Conservation (phyloP, 1,284 basidiomycete species). For the Wallemia mellicola region DNA sequence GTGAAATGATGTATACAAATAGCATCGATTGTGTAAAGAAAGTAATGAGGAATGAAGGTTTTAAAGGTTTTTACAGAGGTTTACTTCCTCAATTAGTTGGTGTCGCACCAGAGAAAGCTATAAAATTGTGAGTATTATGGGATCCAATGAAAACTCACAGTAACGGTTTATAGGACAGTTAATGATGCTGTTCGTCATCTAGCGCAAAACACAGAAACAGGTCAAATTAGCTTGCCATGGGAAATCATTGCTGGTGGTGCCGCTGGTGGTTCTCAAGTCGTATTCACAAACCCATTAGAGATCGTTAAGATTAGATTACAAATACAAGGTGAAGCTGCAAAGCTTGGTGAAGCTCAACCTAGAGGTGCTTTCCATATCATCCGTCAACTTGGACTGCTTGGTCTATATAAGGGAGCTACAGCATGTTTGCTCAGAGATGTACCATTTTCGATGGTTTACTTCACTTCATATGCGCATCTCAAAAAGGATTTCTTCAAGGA, state of each 20-base stretch:
- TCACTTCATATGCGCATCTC: conserved; percentile 11
- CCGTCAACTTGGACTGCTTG: conserved; percentile 64
- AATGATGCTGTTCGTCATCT: conserved; percentile 69
- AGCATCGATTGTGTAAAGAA: conserved; percentile 77
- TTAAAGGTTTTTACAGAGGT: conserved; percentile 81
- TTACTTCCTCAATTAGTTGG: conserved; percentile 84
- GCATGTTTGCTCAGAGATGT: conserved; percentile 77
- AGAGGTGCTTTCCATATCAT: conserved; percentile 78
- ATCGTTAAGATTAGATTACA: conserved; percentile 71
- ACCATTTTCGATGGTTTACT: conserved; percentile 34
- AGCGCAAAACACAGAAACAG: conserved; percentile 75
- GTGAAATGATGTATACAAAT: conserved; percentile 79
- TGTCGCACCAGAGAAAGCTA: conserved; percentile 93
- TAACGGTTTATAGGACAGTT: conserved; percentile 31
- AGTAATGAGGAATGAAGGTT: conserved; percentile 72
- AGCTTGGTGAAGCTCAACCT: conserved; percentile 31
- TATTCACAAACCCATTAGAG: conserved; percentile 86
- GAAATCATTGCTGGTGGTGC: conserved; percentile 72
- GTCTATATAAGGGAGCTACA: conserved; percentile 66
- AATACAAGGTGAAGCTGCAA: conserved; percentile 78
- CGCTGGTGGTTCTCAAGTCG: conserved; percentile 92
- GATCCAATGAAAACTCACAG: neutral
- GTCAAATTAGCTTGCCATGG: conserved; percentile 56
- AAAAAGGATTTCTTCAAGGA: conserved; percentile 87
- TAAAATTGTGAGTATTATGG: conserved; percentile 26